Conservation (phyloP, 225 moss, liverwort and hornwort species). For the Sphagnum contortum region DNA sequence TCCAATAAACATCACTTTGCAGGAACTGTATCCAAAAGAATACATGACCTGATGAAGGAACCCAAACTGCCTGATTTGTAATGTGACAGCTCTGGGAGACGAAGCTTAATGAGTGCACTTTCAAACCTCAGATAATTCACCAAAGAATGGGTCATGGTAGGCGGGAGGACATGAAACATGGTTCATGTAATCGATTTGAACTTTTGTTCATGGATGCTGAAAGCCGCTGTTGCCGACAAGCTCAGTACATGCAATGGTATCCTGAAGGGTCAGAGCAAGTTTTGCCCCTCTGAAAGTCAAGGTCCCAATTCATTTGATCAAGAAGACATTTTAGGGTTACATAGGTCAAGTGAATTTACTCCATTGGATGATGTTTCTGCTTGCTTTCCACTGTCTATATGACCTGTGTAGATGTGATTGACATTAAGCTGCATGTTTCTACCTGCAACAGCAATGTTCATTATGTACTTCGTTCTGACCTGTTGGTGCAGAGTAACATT, state of each 20-base stretch:
- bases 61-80: neutral
- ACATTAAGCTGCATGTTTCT: neutral
- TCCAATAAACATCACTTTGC: neutral
- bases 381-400: too few species aligned
- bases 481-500: conserved; percentile 69
- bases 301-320: too few species aligned
- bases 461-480: too few species aligned
- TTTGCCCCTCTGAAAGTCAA: too few species aligned
- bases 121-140: conserved; percentile 70
- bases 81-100: conserved; percentile 54
- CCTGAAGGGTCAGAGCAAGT: conserved; percentile 59
- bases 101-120: conserved; percentile 84
- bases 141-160: conserved; percentile 16
- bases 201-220: conserved; percentile 72
- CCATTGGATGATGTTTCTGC: too few species aligned
- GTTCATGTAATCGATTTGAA: conserved; percentile 61
- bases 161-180: conserved; percentile 5
- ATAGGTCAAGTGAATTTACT: too few species aligned
- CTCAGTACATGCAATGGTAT: conserved; percentile 70
- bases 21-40: neutral
- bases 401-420: too few species aligned
- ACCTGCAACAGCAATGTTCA: too few species aligned
- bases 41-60: neutral
- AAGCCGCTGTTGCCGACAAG: conserved; percentile 67
- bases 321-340: too few species aligned